Conservation (phyloP, 345 rosid genomes). For the Corchorus capsularis region DNA sequence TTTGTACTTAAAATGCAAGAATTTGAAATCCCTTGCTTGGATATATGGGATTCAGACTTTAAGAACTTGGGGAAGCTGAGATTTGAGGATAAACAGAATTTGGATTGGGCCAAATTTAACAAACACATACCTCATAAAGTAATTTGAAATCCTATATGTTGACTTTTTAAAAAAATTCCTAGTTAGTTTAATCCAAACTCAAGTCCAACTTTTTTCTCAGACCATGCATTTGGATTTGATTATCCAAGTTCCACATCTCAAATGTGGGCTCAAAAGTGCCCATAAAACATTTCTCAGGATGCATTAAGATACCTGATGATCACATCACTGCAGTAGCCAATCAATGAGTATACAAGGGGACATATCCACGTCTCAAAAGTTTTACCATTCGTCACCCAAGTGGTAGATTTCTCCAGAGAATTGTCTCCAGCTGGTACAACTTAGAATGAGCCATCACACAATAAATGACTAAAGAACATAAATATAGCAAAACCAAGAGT, state of each 20-base stretch:
- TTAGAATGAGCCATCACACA: conserved; percentile 15
- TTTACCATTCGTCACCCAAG: conserved; percentile 78
- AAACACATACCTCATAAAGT: background rate
- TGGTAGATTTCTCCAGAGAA: conserved; percentile 58
- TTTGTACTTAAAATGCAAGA: background rate
- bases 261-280: background rate
- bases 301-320: conserved; percentile 59
- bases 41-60: background rate
- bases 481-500: background rate
- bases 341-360: conserved; percentile 73
- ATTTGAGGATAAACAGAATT: background rate
- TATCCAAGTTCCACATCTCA: background rate
- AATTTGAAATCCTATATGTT: conserved; percentile 1
- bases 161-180: background rate
- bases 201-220: background rate
- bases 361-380: conserved; percentile 89
- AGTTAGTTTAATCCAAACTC: background rate
- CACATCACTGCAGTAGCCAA: conserved; percentile 72
- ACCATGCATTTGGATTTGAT: background rate
- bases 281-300: background rate
- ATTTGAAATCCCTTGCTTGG: background rate
- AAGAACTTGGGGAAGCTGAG: background rate
- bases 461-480: background rate
- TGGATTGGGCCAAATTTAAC: background rate
- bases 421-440: conserved; percentile 55